phyloP scores from a whole-genome alignment of 2,329 filamentous ascomycete genomes.

The Colletotrichum tropicale region DNA sequence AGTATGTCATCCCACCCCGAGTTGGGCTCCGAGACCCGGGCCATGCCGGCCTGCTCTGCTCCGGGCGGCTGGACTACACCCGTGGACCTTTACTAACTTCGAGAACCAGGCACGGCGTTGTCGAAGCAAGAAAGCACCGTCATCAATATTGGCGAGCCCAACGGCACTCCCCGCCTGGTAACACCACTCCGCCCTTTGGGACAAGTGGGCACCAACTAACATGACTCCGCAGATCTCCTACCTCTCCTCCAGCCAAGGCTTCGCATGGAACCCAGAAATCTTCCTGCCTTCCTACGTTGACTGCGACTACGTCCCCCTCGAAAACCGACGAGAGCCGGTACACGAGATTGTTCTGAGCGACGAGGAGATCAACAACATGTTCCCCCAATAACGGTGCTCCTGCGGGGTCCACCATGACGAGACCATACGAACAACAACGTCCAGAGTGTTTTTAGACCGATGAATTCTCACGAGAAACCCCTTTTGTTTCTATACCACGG shows the following conservation, averaged over 20 bases:
- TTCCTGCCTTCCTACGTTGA: slow-evolving; percentile 81
- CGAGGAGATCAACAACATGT: slow-evolving; percentile 73
- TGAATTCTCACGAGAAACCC: slow-evolving; percentile 21
- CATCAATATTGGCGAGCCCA: slow-evolving; percentile 77
- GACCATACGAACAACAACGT: background rate
- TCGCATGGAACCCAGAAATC: slow-evolving; percentile 85
- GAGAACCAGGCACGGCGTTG: slow-evolving; percentile 67
- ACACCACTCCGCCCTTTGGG: slow-evolving; percentile 30
- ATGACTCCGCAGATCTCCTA: slow-evolving; percentile 70
- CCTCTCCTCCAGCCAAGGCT: slow-evolving; percentile 79
- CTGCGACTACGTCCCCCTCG: slow-evolving; percentile 75
- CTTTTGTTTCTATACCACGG: slow-evolving; percentile 16
- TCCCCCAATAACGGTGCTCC: slow-evolving; percentile 58
- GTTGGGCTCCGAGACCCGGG: background rate
- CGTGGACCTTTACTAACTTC: slow-evolving; percentile 29
- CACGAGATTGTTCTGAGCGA: slow-evolving; percentile 80
- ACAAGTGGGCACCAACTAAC: background rate
- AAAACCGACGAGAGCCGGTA: slow-evolving; percentile 77
- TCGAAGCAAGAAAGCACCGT: slow-evolving; percentile 80
- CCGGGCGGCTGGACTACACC: background rate
- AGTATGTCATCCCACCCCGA: slow-evolving; percentile 45
- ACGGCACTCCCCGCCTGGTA: slow-evolving; percentile 75
- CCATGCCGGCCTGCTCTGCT: background rate
- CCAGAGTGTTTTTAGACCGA: slow-evolving; percentile 30
- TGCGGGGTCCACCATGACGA: background rate